Percentiles rank a stretch among this genome's conserved stretches.
Conservation (phyloP, 2,329 filamentous ascomycete genomes). For the Fusarium verticillioides region DNA sequence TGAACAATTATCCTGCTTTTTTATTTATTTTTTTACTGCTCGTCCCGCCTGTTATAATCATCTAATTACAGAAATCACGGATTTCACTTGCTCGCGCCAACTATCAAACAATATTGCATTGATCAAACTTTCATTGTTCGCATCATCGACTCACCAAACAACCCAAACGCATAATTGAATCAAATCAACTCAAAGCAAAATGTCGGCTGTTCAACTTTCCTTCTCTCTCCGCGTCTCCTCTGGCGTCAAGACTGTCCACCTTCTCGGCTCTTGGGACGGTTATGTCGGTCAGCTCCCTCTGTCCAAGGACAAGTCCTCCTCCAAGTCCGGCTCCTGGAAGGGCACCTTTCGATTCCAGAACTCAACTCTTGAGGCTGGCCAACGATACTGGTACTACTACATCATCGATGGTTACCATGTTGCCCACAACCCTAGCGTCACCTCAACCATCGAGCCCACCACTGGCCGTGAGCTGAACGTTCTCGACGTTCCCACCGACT, state of each 20-base stretch:
- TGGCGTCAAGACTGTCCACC: conserved; percentile 96
- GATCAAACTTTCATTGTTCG: conserved; percentile 14
- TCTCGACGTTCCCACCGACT: conserved; percentile 81
- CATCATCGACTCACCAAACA: conserved; percentile 49
- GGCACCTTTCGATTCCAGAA: conserved; percentile 97
- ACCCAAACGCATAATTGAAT: conserved; percentile 34
- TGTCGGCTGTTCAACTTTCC: conserved; percentile 93
- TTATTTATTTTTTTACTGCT: not conserved
- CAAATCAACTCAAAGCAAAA: conserved; percentile 68
- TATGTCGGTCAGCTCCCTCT: conserved; percentile 95
- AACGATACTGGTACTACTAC: conserved; percentile 99
- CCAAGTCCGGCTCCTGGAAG: conserved; percentile 92
- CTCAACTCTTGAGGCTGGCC: conserved; percentile 84
- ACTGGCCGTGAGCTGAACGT: conserved; percentile 98
- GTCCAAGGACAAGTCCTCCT: conserved; percentile 83
- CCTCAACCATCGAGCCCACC: conserved; percentile 92
- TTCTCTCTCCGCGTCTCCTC: conserved; percentile 96
- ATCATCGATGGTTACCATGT: conserved; percentile 99
- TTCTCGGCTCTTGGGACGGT: conserved; percentile 98
- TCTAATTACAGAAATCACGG: conserved; percentile 61
- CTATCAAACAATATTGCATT: conserved; percentile 45
- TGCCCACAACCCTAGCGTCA: conserved; percentile 92
- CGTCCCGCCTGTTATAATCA: conserved; percentile 47
- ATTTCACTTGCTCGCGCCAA: conserved; percentile 66
- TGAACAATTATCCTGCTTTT: conserved; percentile 31